These are phyloP conservation scores for Ogataea trehalophila DNA, from an alignment of 805 yeast species.

Conservation along the genomic window DNA sequence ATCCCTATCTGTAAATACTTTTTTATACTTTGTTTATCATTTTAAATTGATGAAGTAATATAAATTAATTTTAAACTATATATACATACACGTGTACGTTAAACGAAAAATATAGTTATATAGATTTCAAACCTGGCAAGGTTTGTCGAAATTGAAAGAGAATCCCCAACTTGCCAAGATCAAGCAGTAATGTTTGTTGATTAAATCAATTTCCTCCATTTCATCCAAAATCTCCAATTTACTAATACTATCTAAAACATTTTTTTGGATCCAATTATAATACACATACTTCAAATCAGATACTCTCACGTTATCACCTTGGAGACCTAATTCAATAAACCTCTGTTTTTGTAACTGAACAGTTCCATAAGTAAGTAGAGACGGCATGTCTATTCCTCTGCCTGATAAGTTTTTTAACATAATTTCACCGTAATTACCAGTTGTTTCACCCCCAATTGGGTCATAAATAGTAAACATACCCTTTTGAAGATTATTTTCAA, in stretches of 20 bases:
- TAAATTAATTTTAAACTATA: conserved; percentile 1
- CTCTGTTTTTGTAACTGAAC: conserved; percentile 36
- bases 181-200: conserved; percentile 58
- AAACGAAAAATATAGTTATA: too few relatives aligned
- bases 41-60: background rate
- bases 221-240: conserved; percentile 68
- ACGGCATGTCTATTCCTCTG: conserved; percentile 60
- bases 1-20: background rate
- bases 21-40: background rate
- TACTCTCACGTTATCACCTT: conserved; percentile 22
- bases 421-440: conserved; percentile 59
- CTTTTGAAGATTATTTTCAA: conserved; percentile 27
- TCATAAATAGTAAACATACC: conserved; percentile 52
- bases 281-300: conserved; percentile 42
- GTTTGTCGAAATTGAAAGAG: conserved; percentile 2
- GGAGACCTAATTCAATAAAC: conserved; percentile 27
- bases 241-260: conserved; percentile 42
- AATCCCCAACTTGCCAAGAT: conserved; percentile 26
- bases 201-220: conserved; percentile 60
- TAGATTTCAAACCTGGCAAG: conserved; percentile 5
- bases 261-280: conserved; percentile 38
- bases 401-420: conserved; percentile 57
- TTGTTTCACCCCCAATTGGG: conserved; percentile 48
- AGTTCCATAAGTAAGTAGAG: conserved; percentile 49
- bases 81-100: too few relatives aligned